Base-by-base conservation (phyloP, 352 stramenopile genomes). In the Phytophthora melonis region DNA sequence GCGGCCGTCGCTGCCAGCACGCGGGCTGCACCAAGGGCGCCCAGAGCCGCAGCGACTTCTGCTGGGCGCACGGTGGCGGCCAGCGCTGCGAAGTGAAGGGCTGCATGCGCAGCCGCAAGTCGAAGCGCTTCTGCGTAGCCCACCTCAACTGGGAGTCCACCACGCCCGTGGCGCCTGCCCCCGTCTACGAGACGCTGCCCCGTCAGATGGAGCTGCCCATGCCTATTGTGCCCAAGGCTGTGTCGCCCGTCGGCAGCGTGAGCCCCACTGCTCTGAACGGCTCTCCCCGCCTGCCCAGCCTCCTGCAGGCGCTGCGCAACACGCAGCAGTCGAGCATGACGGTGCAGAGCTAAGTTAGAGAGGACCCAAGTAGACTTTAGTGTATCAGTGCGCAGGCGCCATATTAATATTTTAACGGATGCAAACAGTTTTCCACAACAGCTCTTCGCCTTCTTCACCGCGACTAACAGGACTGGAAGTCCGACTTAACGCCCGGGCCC, bases 81-180 rank as follows among this genome's bases (percentile, higher is more conserved):
- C 80, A 90, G 52, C 83, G 84, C n/a, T 93, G 86, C 52, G 78
- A 90, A 50, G 84, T 84, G 9, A 81, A 83, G 58, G 63, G 68
- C 56, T 93, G 86, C 72, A 84, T 86, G 76, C 82, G 82, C 27
- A 88, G 76, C 58, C 72, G 86, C 70, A 88, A 90, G 81, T 80
- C 84, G 27, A 88, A 88, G 75, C 77, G 81, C 39, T 90, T 87
- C 74, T 92, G 85, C 61, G 82, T 90, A 19, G 77, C 77, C 3
- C 84, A 91, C 70, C 60, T 89, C 11, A 80, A 78, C 63, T 87
- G 77, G 80, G 80, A 87, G 34, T 70, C 47, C 23, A 52, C 47
- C 19, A 23, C 57, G 27, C 53, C 63, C 3, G 60, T 47, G 60
- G 57, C 59, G 13, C 39, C 52, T 9, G 14, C 32, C n/a, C 59